Conservation (phyloP, 2,329 filamentous ascomycete genomes). For the Sporothrix brasiliensis region DNA sequence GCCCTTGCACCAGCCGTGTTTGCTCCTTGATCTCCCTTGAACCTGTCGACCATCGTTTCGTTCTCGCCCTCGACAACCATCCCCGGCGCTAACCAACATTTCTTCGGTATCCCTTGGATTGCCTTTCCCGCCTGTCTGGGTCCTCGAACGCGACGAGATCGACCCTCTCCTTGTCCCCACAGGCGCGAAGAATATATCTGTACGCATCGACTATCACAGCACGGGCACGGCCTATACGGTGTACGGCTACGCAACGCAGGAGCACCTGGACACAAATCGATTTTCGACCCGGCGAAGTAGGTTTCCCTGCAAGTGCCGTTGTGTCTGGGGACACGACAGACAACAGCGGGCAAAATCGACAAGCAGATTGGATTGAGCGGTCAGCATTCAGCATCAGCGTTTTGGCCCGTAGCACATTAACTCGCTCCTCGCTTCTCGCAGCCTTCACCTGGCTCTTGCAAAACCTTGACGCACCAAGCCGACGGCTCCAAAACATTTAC, state of each 20-base stretch:
- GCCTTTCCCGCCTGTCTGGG: not conserved
- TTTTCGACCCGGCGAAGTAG: not conserved
- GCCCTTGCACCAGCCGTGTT: conserved; percentile 5
- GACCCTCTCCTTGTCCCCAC: conserved; percentile 11
- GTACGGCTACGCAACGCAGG: not conserved
- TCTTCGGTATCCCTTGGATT: conserved; percentile 18
- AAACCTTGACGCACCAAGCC: not conserved
- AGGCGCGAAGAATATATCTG: conserved; percentile 19
- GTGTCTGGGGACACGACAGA: conserved; percentile 17
- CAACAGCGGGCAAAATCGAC: not conserved
- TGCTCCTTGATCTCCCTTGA: not conserved
- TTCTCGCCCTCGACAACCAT: not conserved
- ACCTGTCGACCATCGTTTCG: not conserved
- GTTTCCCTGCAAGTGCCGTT: not conserved
- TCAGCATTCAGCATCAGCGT: conserved; percentile 1
- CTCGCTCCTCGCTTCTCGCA: too few relatives aligned
- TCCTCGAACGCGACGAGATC: conserved; percentile 21
- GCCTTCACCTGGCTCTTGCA: not conserved
- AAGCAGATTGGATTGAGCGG: conserved; percentile 9
- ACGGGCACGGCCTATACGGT: not conserved
- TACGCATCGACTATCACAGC: not conserved
- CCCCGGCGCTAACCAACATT: conserved; percentile 10
- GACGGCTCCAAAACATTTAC: not conserved
- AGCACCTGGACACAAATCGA: not conserved
- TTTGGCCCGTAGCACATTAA: not conserved